Evolutionary conservation across 2,329 filamentous ascomycete genomes (phyloP), one percentile per base, ranked within the genome.

Genomic region (Aureobasidium sp.): DNA sequence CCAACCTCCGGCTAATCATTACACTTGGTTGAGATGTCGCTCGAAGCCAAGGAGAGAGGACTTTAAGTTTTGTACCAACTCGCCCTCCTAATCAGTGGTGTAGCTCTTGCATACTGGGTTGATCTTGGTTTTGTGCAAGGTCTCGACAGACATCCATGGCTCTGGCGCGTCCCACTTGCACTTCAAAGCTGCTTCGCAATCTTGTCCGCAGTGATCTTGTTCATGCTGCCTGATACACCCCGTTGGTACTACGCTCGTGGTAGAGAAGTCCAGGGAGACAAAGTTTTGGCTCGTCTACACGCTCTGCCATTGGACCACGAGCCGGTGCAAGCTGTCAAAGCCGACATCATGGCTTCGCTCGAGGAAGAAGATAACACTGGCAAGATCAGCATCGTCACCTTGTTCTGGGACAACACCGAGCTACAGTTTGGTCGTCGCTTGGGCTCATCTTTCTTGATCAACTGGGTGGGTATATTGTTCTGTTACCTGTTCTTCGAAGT

Each of bases 391-490:
- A 54, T 65, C 19, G 61, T 57, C 57, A 46, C 63, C 29, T 54
- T 69, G 10, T 67, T 70, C 62, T 75, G 73, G 74, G 72, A 75
- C 61, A 69, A 65, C 53, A 71, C 67, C 3, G 69, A 73, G 43
- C 65, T 74, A 2, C 66, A 69, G 60, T 70, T 70, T 13, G 73
- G 72, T n/a, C 67, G 70, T 7, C 70, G 73, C 8, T 66, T 74
- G 11, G 66, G 73, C 6, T 74, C 73, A 5, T 71, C 71, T 6
- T 74, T 74, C 64, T 60, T 74, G 58, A 70, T 74, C 38, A 64
- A 66, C 11, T 67, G 64, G 55, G 64, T 50, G 40, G 3, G n/a
- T 25, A 2, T 8, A 10, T 31, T 6, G n/a, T n/a, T n/a, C n/a
- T n/a, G n/a, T n/a, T 11, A 6, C 13, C n/a, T 27, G 2, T 17